Conservation (phyloP, 2,329 filamentous ascomycete species). For the Sarocladium strictum region DNA sequence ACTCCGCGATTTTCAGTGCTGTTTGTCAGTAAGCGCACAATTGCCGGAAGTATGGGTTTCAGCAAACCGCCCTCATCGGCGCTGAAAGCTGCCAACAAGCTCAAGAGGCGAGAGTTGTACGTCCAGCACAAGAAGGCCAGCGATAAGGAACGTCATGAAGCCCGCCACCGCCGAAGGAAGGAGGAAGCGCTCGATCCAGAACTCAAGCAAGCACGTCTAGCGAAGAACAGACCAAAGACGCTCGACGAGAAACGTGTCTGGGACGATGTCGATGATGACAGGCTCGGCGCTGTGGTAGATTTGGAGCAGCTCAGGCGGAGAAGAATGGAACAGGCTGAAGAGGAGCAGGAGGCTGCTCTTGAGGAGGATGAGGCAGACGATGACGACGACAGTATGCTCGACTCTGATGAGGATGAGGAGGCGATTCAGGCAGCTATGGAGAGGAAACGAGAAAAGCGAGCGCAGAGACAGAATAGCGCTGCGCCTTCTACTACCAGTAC, state of each 20-base stretch:
- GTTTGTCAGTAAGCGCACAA: too few species aligned
- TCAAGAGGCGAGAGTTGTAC: conserved; percentile 70
- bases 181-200: conserved; percentile 80
- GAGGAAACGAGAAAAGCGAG: conserved; percentile 38
- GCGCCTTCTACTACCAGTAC: conserved; percentile 57
- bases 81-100: conserved; percentile 63
- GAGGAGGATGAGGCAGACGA: conserved; percentile 38
- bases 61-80: conserved; percentile 29
- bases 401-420: conserved; percentile 48
- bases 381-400: conserved; percentile 73
- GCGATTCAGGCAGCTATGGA: conserved; percentile 36
- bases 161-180: conserved; percentile 71
- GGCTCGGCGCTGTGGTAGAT: conserved; percentile 49
- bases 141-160: conserved; percentile 68
- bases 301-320: conserved; percentile 53
- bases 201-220: conserved; percentile 65
- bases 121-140: conserved; percentile 73
- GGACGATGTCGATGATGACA: conserved; percentile 68
- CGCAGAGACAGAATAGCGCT: conserved; percentile 41
- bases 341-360: conserved; percentile 41
- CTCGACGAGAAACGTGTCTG: conserved; percentile 85
- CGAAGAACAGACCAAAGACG: conserved; percentile 72
- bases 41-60: conserved; percentile 23
- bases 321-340: conserved; percentile 47
- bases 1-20: too few species aligned